Base-by-base conservation (phyloP, 2,329 filamentous ascomycete species). In the Colletotrichum sp. region DNA sequence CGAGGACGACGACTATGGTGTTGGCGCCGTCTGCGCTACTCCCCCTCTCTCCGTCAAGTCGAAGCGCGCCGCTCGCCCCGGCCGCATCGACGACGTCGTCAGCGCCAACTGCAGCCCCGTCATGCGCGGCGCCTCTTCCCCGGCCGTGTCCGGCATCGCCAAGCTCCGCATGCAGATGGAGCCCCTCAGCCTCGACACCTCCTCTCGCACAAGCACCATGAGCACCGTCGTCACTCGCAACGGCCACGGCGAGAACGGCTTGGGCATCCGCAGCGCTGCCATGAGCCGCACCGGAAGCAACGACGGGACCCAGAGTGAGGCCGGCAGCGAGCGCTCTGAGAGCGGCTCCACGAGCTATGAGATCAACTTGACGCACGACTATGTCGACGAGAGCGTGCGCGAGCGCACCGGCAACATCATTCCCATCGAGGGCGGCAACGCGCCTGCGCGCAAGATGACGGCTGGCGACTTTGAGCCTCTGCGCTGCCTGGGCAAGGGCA, bases 401-500 rank as follows among this genome's bases (percentile, higher is more conserved):
- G 86, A 87, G 68, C 86, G 85, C 67, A 82, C 84, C 48, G 83
- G 83, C 71, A 86, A 86, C 79, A 82, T 86, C 73, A 86, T 88
- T 39, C 86, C 86, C 7, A 81, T 90, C 60, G 91, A 92, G 79
- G 90, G 90, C 30, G 89, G 90, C 18, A 84, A 92, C 71, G 84
- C 90, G 79, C 82, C 88, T 80, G 83, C 88, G 77, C 92, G 94
- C 78, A 99, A 99, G 87, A 98, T 99, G 94, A 94, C 93, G 10
- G 93, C 96, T 3, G 92, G 93, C 13, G 97, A 99, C 83, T 99
- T 99, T 83, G 94, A 98, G 81, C 92, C 94, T 13, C 87, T 99
- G 67, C 94, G 95, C 66, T 99, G 96, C 84, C 93, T 99, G 26
- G 98, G 98, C 72, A 99, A 99, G 83, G 97, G 97, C 65, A 96